Percentiles rank a stretch among this genome's conserved stretches.
phyloP scores from a whole-genome alignment of 805 yeast species.

The Teunomyces tritomae region DNA sequence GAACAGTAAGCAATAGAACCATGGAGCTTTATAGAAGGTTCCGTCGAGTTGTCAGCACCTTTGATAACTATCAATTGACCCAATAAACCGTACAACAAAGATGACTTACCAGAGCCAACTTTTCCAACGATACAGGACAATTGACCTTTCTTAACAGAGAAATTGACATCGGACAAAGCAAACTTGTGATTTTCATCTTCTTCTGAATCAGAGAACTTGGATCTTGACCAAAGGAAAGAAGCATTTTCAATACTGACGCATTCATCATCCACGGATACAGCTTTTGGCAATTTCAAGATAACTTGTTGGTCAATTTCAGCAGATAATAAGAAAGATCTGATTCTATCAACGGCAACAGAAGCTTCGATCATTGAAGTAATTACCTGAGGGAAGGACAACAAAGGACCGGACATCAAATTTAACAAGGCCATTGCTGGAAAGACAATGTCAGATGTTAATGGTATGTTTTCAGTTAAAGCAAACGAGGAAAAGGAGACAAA shows the following conservation, averaged over 20 bases:
- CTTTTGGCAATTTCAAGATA: slow-evolving; percentile 3
- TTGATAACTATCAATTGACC: slow-evolving; percentile 18
- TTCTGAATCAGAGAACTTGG: slow-evolving; percentile 7
- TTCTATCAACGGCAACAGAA: slow-evolving; percentile 55
- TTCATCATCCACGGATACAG: slow-evolving; percentile 11
- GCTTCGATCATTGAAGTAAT: slow-evolving; percentile 59
- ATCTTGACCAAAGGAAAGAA: slow-evolving; percentile 20
- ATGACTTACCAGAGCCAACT: slow-evolving; percentile 27
- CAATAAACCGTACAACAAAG: slow-evolving; percentile 21
- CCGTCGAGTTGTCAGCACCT: not conserved
- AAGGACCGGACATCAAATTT: slow-evolving; percentile 52
- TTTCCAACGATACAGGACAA: slow-evolving; percentile 24
- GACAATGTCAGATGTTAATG: slow-evolving; percentile 24
- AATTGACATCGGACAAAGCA: slow-evolving; percentile 19
- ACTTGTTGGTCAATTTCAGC: slow-evolving; percentile 15
- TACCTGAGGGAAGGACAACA: slow-evolving; percentile 55
- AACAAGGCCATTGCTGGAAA: slow-evolving; percentile 28
- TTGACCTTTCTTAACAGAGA: slow-evolving; percentile 22
- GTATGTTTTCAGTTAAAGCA: slow-evolving; percentile 14
- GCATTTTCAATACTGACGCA: slow-evolving; percentile 17
- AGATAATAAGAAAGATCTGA: slow-evolving; percentile 44
- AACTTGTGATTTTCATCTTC: not conserved
- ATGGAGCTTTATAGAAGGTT: slow-evolving; percentile 11
- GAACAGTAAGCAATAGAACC: slow-evolving; percentile 27
- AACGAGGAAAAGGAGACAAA: slow-evolving; percentile 20